phyloP scores from a whole-genome alignment of 305 asterid genomes.

The Fraxinus xanthoxyloides region DNA sequence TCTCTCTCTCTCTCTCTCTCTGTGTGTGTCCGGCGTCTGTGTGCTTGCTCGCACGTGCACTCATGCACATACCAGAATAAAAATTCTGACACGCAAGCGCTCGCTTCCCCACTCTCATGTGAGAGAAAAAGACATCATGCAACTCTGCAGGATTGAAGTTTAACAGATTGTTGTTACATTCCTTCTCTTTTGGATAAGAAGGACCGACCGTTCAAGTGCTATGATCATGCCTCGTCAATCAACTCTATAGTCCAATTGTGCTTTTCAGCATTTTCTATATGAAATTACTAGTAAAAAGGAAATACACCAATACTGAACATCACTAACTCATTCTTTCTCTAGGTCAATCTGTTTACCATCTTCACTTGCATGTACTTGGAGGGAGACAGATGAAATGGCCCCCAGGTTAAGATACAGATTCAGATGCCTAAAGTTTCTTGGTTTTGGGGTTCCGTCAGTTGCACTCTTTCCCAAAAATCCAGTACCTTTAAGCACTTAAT shows the following conservation, averaged over 20 bases:
- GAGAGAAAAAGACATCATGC: background rate
- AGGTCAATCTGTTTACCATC: constrained; percentile 98
- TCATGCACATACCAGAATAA: background rate
- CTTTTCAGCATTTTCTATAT: background rate
- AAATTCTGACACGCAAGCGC: background rate
- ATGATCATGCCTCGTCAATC: background rate
- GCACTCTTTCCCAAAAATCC: background rate
- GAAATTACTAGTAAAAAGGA: background rate
- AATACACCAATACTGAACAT: background rate
- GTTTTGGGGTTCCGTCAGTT: background rate
- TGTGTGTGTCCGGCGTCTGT: background rate
- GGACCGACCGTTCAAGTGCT: background rate
- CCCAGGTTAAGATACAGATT: constrained; percentile 51
- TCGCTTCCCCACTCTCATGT: background rate
- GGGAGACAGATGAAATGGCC: constrained; percentile 99
- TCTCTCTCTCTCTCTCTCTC: constrained; percentile 6
- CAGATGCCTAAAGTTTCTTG: background rate
- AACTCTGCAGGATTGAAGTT: background rate
- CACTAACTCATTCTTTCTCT: background rate
- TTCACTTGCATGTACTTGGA: constrained; percentile 95
- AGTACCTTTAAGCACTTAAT: background rate
- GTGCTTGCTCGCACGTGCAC: background rate
- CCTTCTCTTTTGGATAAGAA: background rate
- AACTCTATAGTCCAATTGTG: background rate
- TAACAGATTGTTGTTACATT: background rate